phyloP scores from a whole-genome alignment of 2,329 filamentous ascomycete genomes.

The Neonectria hederae region DNA sequence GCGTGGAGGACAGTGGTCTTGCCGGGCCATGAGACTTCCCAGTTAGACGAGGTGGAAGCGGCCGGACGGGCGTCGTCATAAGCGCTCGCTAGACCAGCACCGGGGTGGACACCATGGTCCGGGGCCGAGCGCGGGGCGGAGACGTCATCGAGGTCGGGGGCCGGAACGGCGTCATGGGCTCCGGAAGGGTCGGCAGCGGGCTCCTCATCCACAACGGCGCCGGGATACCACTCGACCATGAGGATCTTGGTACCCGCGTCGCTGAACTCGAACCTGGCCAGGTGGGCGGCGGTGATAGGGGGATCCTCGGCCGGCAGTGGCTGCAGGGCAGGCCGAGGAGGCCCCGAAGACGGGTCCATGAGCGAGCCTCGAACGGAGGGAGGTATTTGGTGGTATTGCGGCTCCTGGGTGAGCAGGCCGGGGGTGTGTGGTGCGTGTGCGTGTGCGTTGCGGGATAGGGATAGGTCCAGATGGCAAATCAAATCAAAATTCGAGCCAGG shows the following conservation, averaged over 20 bases:
- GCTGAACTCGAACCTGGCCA: slow-evolving; percentile 84
- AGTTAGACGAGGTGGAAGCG: slow-evolving; percentile 50
- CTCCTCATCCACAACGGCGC: slow-evolving; percentile 27
- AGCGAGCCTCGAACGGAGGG: slow-evolving; percentile 21
- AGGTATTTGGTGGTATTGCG: slow-evolving; percentile 15
- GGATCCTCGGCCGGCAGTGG: slow-evolving; percentile 33
- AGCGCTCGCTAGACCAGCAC: background rate
- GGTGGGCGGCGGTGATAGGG: slow-evolving; percentile 48
- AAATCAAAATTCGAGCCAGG: background rate
- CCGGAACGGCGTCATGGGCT: slow-evolving; percentile 28
- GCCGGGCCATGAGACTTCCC: slow-evolving; percentile 86
- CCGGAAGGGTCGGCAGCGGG: slow-evolving; percentile 16
- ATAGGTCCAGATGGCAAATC: background rate
- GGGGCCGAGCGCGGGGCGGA: slow-evolving; percentile 33
- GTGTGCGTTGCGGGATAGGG: background rate
- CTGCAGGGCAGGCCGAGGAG: slow-evolving; percentile 45
- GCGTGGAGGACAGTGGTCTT: slow-evolving; percentile 78
- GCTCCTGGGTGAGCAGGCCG: slow-evolving; percentile 4
- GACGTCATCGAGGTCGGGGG: slow-evolving; percentile 26
- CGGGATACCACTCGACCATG: slow-evolving; percentile 87
- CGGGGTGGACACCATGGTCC: slow-evolving; percentile 15
- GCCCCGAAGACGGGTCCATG: slow-evolving; percentile 46
- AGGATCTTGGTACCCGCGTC: slow-evolving; percentile 90
- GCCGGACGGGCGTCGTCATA: slow-evolving; percentile 10
- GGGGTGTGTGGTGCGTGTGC: background rate